Base-by-base conservation (phyloP, 176 grass and related monocot species). In the Oryza coarctata region DNA sequence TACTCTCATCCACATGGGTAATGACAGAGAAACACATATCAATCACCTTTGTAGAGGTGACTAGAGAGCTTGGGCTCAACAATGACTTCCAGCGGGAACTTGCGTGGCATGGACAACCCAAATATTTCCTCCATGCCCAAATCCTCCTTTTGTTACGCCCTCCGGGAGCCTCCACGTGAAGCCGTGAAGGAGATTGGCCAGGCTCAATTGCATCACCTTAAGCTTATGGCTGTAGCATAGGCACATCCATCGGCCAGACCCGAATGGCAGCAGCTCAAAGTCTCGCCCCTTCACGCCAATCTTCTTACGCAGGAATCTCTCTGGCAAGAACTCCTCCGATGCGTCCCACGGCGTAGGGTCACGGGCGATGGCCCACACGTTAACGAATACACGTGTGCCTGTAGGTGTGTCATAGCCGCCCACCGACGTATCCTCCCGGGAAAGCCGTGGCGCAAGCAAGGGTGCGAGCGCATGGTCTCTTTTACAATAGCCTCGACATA, bases 381-480 rank as follows among this genome's bases (percentile, higher is more conserved):
- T 92, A 17, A 94, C 35, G 29, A 92, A 39, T 17, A 88, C 87
- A 25, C 35, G 44, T 0, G 85, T 88, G 63, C 89, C 87, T 0
- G 55, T 69, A n/a, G 82, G 84, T 36, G 92, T 81, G 81, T 80
- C 75, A 68, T 91, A 84, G 47, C 83, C 89, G 8, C 55, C 70
- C 10, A 81, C 29, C 30, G 55, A 84, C 3, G 70, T 18, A 63
- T 87, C 72, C 81, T 94, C 78, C 20, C 87, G 43, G n/a, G 78
- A 30, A 7, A 70, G 13, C 4, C 68, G 87, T 0, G 93, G 93
- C 4, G 64, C 39, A 15, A 92, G 85, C 69, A 94, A 25, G n/a
- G 89, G 85, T 94, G 89, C 78, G 86, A 6, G 23, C 85, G 63
- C 93, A 94, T 88, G n/a, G 87, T 90, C 44, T 94, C 87, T 70